phyloP scores from a whole-genome alignment of 78 protist genomes.

The Planoprotostelium fungivorum region DNA sequence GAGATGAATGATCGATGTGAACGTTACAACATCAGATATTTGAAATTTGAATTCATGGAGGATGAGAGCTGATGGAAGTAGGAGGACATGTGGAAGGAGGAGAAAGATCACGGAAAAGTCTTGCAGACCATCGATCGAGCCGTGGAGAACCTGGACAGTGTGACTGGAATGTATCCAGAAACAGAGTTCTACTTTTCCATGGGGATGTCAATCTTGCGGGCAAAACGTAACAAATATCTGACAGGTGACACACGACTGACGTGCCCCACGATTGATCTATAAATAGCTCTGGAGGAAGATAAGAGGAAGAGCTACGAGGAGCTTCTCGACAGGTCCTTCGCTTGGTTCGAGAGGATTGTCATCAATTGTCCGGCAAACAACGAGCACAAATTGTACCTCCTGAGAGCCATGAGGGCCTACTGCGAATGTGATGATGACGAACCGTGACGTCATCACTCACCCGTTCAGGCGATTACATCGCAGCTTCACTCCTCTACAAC shows the following conservation, averaged over 20 bases:
- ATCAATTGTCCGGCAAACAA: not conserved
- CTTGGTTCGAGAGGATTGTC: no score
- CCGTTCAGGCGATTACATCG: not conserved
- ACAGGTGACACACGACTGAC: not conserved
- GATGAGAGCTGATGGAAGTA: not conserved
- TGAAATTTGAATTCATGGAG: no score
- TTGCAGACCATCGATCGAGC: not conserved
- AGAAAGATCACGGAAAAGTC: not conserved
- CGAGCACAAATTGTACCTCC: not conserved
- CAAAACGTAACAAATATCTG: not conserved
- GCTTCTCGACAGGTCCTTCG: not conserved
- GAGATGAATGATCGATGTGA: not conserved
- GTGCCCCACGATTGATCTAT: not conserved
- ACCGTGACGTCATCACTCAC: no score
- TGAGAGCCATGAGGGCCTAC: not conserved
- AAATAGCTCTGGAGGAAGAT: not conserved
- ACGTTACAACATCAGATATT: not conserved
- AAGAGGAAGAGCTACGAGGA: not conserved
- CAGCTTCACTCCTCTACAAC: not conserved
- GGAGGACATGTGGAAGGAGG: not conserved
- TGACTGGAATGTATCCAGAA: not conserved
- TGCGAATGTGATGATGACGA: not conserved
- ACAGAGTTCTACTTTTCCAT: not conserved
- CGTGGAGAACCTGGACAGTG: not conserved
- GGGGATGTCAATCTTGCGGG: not conserved